Conservation (phyloP, 1,139 yeast genomes). For the Ashbya aceris region DNA sequence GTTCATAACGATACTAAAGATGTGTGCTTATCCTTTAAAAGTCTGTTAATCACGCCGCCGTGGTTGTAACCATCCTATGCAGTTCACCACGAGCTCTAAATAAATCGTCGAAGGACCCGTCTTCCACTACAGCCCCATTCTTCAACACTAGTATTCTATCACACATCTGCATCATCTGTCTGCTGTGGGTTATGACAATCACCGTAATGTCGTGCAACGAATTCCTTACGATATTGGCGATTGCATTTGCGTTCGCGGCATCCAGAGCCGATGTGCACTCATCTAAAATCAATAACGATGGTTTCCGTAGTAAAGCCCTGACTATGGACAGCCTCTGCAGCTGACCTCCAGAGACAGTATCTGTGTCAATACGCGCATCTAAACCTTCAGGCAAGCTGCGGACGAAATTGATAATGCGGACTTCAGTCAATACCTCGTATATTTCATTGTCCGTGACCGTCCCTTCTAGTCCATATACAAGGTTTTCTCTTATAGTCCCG, state of each 20-base stretch:
- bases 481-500: constrained; percentile 58
- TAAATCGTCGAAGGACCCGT: constrained; percentile 30
- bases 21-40: constrained; percentile 18
- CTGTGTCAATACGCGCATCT: constrained; percentile 48
- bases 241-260: constrained; percentile 40
- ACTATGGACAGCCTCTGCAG: constrained; percentile 69
- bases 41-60: neutral
- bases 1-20: constrained; percentile 44
- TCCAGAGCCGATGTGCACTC: constrained; percentile 80
- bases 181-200: constrained; percentile 50
- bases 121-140: constrained; percentile 37
- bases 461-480: constrained; percentile 46
- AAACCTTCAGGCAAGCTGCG: constrained; percentile 46
- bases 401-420: constrained; percentile 46
- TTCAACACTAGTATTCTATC: constrained; percentile 37
- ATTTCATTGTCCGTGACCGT: constrained; percentile 33
- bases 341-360: constrained; percentile 70
- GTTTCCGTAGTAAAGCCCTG: constrained; percentile 57
- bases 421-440: constrained; percentile 35
- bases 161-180: constrained; percentile 44
- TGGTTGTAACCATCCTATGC: constrained; percentile 7
- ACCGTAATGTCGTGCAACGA: constrained; percentile 24
- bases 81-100: constrained; percentile 18
- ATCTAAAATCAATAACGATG: constrained; percentile 58
- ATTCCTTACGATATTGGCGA: constrained; percentile 32